A percentile compares a stretch with the other conserved stretches of the same genome.
These are phyloP conservation scores for Suillus weaverae DNA, from an alignment of 768 basidiomycete genomes.

Conservation along the genomic window DNA sequence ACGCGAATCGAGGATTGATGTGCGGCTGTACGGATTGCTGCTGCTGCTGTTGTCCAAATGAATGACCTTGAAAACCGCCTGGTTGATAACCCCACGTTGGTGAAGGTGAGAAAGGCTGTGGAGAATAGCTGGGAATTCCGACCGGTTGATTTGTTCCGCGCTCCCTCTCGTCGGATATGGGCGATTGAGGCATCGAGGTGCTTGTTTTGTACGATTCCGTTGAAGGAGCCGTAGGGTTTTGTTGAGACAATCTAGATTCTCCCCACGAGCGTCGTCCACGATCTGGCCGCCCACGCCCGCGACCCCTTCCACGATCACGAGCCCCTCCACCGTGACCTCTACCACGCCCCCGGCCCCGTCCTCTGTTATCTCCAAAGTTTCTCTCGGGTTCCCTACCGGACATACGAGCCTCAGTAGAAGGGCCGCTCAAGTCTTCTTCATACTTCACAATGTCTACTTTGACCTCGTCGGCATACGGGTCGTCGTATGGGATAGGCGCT, in stretches of 20 bases:
- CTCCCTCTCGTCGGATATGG: slow-evolving; percentile 49
- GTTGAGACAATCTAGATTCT: slow-evolving; percentile 20
- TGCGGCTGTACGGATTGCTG: slow-evolving; percentile 66
- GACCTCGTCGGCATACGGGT: slow-evolving; percentile 65
- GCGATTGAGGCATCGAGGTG: slow-evolving; percentile 34
- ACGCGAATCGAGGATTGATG: slow-evolving; percentile 80
- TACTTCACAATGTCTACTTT: slow-evolving; percentile 24
- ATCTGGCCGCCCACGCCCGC: slow-evolving; percentile 31
- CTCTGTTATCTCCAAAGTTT: slow-evolving; percentile 13
- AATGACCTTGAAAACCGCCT: slow-evolving; percentile 9
- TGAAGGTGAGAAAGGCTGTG: slow-evolving; percentile 14
- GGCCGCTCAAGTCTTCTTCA: slow-evolving; percentile 1
- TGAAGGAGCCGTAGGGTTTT: slow-evolving; percentile 15
- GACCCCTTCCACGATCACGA: slow-evolving; percentile 28
- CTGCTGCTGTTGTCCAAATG: slow-evolving; percentile 22
- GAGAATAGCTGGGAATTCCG: slow-evolving; percentile 17
- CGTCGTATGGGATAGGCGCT: slow-evolving; percentile 72
- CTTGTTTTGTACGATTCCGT: slow-evolving; percentile 33
- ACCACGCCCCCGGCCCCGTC: slow-evolving; percentile 39
- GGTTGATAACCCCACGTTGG: slow-evolving; percentile 18
- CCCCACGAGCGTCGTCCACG: slow-evolving; percentile 18
- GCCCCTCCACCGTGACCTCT: slow-evolving; percentile 23
- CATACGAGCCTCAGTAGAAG: not conserved
- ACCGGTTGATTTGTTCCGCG: slow-evolving; percentile 41
- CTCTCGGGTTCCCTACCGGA: not conserved